phyloP scores from a whole-genome alignment of 2,329 filamentous ascomycete species.

The Juglanconis oblonga region DNA sequence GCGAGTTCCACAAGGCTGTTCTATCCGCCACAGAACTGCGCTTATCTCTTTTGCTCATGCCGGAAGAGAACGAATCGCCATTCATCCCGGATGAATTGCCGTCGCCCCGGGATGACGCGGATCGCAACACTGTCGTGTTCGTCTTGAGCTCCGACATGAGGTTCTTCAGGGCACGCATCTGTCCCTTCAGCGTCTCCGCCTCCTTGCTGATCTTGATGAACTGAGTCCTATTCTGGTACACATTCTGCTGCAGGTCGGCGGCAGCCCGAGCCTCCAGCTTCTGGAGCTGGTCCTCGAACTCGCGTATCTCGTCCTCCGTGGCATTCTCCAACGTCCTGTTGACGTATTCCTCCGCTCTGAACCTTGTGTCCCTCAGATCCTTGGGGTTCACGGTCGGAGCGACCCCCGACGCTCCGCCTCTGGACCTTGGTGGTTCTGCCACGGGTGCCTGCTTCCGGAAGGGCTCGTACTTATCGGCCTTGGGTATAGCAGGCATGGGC shows the following conservation, averaged over 20 bases:
- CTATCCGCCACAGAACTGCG: constrained; percentile 80
- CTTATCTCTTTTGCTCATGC: constrained; percentile 70
- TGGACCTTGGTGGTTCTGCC: constrained; percentile 6
- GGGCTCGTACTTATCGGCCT: constrained; percentile 56
- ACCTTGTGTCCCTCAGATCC: constrained; percentile 73
- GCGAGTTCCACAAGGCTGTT: constrained; percentile 64
- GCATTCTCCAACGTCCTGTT: constrained; percentile 75
- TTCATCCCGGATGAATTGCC: constrained; percentile 46
- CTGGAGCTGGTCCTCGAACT: constrained; percentile 73
- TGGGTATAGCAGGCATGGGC: constrained; percentile 67
- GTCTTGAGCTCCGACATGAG: constrained; percentile 90
- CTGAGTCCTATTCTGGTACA: constrained; percentile 94
- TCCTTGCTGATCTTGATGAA: constrained; percentile 99
- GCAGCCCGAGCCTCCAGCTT: constrained; percentile 76
- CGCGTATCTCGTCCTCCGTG: constrained; percentile 80
- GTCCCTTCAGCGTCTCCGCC: constrained; percentile 92
- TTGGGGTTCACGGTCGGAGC: constrained; percentile 72
- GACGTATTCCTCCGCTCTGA: constrained; percentile 54
- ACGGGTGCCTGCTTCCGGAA: constrained; percentile 27
- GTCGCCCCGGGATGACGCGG: constrained; percentile 53
- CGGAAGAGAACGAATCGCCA: constrained; percentile 46
- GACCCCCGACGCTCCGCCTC: constrained; percentile 44
- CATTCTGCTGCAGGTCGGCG: constrained; percentile 85
- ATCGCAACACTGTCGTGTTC: constrained; percentile 65
- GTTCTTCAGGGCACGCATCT: constrained; percentile 87